These are phyloP conservation scores for Yarrowia alimentaria DNA, from an alignment of 805 yeast genomes.

Conservation along the genomic window DNA sequence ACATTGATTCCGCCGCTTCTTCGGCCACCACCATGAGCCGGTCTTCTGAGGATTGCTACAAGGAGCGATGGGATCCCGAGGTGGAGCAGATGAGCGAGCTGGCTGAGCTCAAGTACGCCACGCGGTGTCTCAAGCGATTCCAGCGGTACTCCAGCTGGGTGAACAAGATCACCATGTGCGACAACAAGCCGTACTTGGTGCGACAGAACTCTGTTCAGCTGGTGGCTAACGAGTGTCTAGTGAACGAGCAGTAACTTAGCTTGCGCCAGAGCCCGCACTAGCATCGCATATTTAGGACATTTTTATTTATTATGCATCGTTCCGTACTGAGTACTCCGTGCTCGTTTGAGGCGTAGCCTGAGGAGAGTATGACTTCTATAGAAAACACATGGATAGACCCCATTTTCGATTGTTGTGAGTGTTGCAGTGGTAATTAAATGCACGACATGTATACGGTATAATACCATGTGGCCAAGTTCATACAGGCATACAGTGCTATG, in stretches of 20 bases:
- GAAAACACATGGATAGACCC: no score
- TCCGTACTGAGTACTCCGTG: no score
- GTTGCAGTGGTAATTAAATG: no score
- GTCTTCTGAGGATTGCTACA: conserved; percentile 10
- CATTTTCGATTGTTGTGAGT: no score
- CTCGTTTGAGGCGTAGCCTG: no score
- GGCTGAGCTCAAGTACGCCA: conserved; percentile 25
- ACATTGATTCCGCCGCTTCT: conserved; percentile 23
- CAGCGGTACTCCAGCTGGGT: conserved; percentile 25
- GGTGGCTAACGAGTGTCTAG: conserved; percentile 19
- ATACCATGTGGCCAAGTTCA: no score
- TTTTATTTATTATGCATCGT: no score
- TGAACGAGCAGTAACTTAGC: not conserved
- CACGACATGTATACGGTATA: no score
- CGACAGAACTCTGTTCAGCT: conserved; percentile 20
- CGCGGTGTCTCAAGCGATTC: conserved; percentile 27
- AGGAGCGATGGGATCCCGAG: conserved; percentile 28
- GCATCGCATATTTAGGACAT: no score
- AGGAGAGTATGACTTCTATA: no score
- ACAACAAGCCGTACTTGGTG: conserved; percentile 24
- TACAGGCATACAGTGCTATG: no score
- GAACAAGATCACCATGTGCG: conserved; percentile 22
- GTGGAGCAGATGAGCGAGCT: conserved; percentile 26
- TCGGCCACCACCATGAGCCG: conserved; percentile 15
- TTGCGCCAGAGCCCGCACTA: no score